Conservation (phyloP, 2,329 filamentous ascomycete genomes). For the Sporothrix inflata region DNA sequence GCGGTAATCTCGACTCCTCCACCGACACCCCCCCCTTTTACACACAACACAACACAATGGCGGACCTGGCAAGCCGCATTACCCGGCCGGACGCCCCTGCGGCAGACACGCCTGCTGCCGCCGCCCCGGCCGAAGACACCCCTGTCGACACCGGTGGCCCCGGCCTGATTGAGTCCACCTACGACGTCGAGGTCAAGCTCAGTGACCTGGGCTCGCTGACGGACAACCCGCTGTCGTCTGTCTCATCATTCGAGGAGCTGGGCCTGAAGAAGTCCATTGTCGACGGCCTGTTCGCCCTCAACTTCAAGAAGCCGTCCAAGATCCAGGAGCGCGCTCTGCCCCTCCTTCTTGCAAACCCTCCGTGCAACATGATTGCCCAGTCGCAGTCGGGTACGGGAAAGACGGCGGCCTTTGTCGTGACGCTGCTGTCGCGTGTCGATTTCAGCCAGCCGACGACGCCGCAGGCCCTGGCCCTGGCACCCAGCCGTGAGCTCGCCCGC, state of each 20-base stretch:
- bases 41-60: constrained; percentile 27
- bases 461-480: constrained; percentile 87
- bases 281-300: constrained; percentile 76
- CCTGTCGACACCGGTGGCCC: constrained; percentile 46
- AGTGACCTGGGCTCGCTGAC: constrained; percentile 86
- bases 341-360: constrained; percentile 82
- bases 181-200: constrained; percentile 89
- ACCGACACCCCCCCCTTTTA: background rate
- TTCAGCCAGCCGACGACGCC: constrained; percentile 68
- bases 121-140: constrained; percentile 9
- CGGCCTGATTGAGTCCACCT: constrained; percentile 70
- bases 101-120: constrained; percentile 12
- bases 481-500: constrained; percentile 89
- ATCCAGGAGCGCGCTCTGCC: constrained; percentile 95
- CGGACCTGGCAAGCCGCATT: constrained; percentile 56
- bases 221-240: constrained; percentile 84
- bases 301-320: constrained; percentile 94
- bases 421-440: constrained; percentile 85
- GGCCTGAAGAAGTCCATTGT: constrained; percentile 73
- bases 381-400: constrained; percentile 99
- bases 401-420: constrained; percentile 93
- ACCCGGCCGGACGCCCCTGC: constrained; percentile 46
- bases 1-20: background rate
- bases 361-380: constrained; percentile 92
- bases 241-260: constrained; percentile 80